Evolutionary conservation across 129 eudicot genomes (phyloP), one percentile per base, ranked within the genome.

Genomic region (Tagetes patula): DNA sequence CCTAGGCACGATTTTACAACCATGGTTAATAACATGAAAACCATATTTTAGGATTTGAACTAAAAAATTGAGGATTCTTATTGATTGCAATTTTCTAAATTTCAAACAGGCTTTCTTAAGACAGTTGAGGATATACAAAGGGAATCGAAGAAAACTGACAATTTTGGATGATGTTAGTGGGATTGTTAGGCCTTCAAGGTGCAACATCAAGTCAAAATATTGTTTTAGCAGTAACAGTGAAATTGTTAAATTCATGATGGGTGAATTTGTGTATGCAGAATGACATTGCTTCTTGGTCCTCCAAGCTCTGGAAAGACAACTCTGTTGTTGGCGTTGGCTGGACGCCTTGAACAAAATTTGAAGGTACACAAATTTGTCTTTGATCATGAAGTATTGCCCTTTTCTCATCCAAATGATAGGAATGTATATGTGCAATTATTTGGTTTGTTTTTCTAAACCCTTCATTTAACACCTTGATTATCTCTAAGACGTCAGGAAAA

Each of bases 291-390:
- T 64, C 83, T 94, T 73, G 99, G 99, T 62, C 99, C 99, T 76
- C 99, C 99, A 9, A 88, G 96, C 81, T 94, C 97, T 9, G 99
- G 99, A 55, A 94, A 94, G 78, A 94, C 97, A 13, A 90, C 99
- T 41, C 70, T 94, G 14, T 74, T 94, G 10, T 71, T 90, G 78
- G 96, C 99, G 71, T 82, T 94, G 63, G 97, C 96, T 32, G 99
- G 99, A 71, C 97, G 89, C 48, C 85, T 88, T 41, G 86, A 82
- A 71, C 66, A 84, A 45, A 87, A 89, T 74, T 80, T 94, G 69
- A 72, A 90, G 96, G 99, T 88, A 86, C 38, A 41, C 64, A 62
- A 65, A 65, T 67, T 78, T 70, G 69, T 77, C 30, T 60, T n/a
- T 75, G 6, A 76, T 33, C 55, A 72, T 41, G 53, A 62, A 20